A percentile compares a stretch with the other conserved stretches of the same genome.
These are phyloP conservation scores for Cicer chorassanicum DNA, from an alignment of 306 rosid species.

Conservation along the genomic window DNA sequence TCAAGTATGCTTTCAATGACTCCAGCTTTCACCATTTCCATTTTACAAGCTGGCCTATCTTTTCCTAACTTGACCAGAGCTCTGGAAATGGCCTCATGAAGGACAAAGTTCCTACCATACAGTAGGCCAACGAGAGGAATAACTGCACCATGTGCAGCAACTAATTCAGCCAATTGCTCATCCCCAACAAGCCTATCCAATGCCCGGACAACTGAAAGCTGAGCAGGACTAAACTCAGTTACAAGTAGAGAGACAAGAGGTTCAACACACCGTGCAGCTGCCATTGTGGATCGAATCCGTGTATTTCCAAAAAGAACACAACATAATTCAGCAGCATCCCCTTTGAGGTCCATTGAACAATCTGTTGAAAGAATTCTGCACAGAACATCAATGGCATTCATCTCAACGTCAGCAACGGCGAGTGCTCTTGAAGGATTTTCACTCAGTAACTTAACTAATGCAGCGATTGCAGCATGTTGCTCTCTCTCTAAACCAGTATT, in stretches of 20 bases:
- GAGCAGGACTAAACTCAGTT: constrained; percentile 89
- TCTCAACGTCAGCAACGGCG: constrained; percentile 96
- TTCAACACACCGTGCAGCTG: constrained; percentile 98
- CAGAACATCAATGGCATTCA: constrained; percentile 98
- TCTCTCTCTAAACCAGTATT: constrained; percentile 91
- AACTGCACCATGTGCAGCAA: constrained; percentile 97
- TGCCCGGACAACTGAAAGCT: constrained; percentile 91
- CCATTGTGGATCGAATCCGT: constrained; percentile 93
- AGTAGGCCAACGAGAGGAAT: constrained; percentile 96
- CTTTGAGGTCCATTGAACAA: constrained; percentile 94
- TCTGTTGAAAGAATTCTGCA: constrained; percentile 90
- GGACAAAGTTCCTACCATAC: constrained; percentile 85
- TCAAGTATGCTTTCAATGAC: constrained; percentile 91
- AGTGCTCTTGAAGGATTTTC: constrained; percentile 95
- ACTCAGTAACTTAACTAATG: constrained; percentile 88
- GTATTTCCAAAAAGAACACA: constrained; percentile 94
- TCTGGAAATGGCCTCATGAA: constrained; percentile 95
- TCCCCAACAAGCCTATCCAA: constrained; percentile 97
- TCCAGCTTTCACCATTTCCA: constrained; percentile 98
- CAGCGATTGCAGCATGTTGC: constrained; percentile 97
- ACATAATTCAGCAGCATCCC: constrained; percentile 97
- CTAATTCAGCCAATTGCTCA: constrained; percentile 93
- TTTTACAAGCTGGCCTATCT: constrained; percentile 92
- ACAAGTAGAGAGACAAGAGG: constrained; percentile 97
- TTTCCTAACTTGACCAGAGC: constrained; percentile 96